Evolutionary conservation across 2,329 filamentous ascomycete species (phyloP).

Genomic region (Aspergillus pseudoglaucus): DNA sequence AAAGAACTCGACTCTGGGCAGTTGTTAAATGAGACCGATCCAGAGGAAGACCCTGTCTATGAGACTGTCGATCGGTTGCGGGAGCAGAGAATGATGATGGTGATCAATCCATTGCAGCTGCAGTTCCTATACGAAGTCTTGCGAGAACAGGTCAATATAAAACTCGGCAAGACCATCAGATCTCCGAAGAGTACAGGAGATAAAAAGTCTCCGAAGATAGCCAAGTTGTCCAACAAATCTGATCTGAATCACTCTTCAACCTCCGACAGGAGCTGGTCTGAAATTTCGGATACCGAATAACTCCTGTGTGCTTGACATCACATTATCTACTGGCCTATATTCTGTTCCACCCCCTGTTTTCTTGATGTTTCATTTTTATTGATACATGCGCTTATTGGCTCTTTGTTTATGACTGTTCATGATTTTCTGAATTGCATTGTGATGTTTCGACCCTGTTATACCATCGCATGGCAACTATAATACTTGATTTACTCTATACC

Average conservation of each 20-base stretch:
- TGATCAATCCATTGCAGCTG: slow-evolving; percentile 80
- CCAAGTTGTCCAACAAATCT: slow-evolving; percentile 25
- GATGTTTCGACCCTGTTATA: slow-evolving; percentile 11
- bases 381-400: not conserved
- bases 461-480: slow-evolving; percentile 5
- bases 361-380: not conserved
- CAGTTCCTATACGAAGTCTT: slow-evolving; percentile 84
- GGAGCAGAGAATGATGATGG: slow-evolving; percentile 90
- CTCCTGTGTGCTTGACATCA: not conserved
- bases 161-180: slow-evolving; percentile 23
- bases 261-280: slow-evolving; percentile 21
- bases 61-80: slow-evolving; percentile 73
- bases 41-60: slow-evolving; percentile 62
- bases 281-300: slow-evolving; percentile 26
- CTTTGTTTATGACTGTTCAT: slow-evolving; percentile 17
- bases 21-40: slow-evolving; percentile 45
- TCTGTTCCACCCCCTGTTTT: not conserved
- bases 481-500: not conserved
- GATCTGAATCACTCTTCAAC: slow-evolving; percentile 23
- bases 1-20: slow-evolving; percentile 71
- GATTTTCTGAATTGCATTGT: slow-evolving; percentile 16
- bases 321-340: no score
- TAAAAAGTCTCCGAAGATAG: slow-evolving; percentile 30
- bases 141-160: slow-evolving; percentile 47
- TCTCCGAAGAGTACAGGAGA: slow-evolving; percentile 17